Evolutionary conservation across 495 filamentous ascomycete species (phyloP), one percentile per base, ranked within the genome.

Genomic region (Thermothielavioides terrestris): DNA sequence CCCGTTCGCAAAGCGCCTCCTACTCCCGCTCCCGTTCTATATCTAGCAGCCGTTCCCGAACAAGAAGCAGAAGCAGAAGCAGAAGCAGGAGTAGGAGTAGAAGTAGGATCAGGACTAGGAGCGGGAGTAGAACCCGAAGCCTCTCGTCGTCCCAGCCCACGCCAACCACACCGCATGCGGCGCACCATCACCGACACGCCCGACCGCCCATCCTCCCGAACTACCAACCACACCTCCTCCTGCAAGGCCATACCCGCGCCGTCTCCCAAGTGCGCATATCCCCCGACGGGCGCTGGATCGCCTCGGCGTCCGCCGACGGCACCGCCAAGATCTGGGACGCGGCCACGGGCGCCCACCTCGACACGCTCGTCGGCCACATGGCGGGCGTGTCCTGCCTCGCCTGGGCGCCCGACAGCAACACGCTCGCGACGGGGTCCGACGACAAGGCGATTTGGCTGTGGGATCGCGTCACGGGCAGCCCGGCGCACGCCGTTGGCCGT

Each of bases 381-480:
- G 89, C 92, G 1, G 92, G 92, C 52, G 79, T 98, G 11, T 91
- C 86, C 0, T 88, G 87, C 22, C 73, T 98, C 20, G 83, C 90
- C 26, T 98, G 92, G 92, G 78, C 81, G 41, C 91, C 94, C 2
- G 89, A 95, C 65, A 87, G 83, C 32, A 77, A 81, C 56, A 85
- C 82, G 2, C 75, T 98, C 38, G 94, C 90, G 0, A 89, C 89
- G 15, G 92, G 92, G 9, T 89, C 85, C 22, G 92, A 98, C 65
- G 92, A 98, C 74, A 98, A 97, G 64, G 82, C 86, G 0, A 96
- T 98, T 49, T 79, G 92, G 1, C 73, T 97, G 4, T 98, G 92
- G 92, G 85, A 95, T 64, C 76, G 88, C 15, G 69, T 79, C 12
- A 91, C 86, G 0, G 86, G 86, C 50, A 67, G 76, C 36, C 67